Percentiles rank a stretch among this genome's conserved stretches.
Evolutionary conservation across 345 rosid species (phyloP).

Genomic region (Gossypium thurberi): DNA sequence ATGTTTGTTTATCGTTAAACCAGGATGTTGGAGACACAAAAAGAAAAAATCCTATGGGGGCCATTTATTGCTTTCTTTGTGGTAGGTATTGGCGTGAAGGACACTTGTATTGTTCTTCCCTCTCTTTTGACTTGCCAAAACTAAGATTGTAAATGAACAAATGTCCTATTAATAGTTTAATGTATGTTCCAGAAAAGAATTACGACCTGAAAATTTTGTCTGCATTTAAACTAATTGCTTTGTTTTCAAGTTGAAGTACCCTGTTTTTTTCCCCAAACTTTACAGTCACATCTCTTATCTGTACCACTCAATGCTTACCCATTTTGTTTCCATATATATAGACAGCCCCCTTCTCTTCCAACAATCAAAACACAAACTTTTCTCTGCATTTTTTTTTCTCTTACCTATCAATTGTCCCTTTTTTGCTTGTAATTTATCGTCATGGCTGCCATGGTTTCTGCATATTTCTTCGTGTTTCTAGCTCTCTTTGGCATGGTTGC

Average conservation of each 20-base stretch:
- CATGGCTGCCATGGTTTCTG: slow-evolving; percentile 13
- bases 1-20: background rate
- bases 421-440: background rate
- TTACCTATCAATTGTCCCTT: background rate
- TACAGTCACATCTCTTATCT: slow-evolving; percentile 3
- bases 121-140: background rate
- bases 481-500: slow-evolving; percentile 26
- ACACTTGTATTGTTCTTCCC: background rate
- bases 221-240: background rate
- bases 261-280: slow-evolving; percentile 2
- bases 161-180: background rate
- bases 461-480: slow-evolving; percentile 13
- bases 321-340: background rate
- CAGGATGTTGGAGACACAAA: background rate
- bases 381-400: background rate
- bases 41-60: background rate
- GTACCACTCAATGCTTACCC: background rate
- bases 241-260: background rate
- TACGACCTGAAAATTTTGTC: background rate
- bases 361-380: background rate
- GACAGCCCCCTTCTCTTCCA: background rate
- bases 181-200: too few relatives aligned
- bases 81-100: background rate
- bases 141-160: background rate
- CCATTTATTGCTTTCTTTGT: background rate